Evolutionary conservation across 169 alveolate species (phyloP).

Genomic region (Plasmodium cynomolgi): DNA sequence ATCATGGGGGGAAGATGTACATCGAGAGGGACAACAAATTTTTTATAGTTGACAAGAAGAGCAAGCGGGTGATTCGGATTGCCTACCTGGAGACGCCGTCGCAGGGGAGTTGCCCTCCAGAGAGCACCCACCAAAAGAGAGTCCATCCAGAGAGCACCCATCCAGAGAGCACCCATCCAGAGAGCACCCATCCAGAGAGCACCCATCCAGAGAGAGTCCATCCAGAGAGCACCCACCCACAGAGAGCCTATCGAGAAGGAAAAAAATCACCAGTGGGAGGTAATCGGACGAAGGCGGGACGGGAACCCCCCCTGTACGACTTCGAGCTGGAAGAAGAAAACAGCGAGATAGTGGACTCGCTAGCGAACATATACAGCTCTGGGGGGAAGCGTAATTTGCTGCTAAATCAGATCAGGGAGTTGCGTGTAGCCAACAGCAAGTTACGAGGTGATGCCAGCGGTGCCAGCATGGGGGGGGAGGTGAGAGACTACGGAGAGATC

Average conservation of each 20-base stretch:
- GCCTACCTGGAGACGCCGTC: slow-evolving; percentile 3
- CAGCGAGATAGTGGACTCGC: slow-evolving; percentile 26
- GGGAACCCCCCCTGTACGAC: neutral
- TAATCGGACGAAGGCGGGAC: neutral
- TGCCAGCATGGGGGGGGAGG: neutral
- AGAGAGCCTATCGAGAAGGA: neutral
- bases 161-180: neutral
- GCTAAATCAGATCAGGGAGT: slow-evolving; percentile 29
- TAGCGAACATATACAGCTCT: slow-evolving; percentile 10
- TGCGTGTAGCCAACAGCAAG: slow-evolving; percentile 4
- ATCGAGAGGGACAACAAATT: slow-evolving; percentile 32
- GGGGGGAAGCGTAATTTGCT: neutral
- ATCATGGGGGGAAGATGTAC: slow-evolving; percentile 37
- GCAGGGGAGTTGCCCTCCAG: neutral
- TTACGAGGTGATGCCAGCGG: neutral
- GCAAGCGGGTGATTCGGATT: slow-evolving; percentile 15
- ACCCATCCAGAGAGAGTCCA: neutral
- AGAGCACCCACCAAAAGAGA: neutral
- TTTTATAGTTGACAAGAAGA: slow-evolving; percentile 35
- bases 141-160: neutral
- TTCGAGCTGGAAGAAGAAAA: slow-evolving; percentile 65
- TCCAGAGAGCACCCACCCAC: neutral
- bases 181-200: neutral
- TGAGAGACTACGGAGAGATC: slow-evolving; percentile 4
- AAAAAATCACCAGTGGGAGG: neutral